These are phyloP conservation scores for Macadamia tetraphylla DNA, from an alignment of 164 flowering plant species.

Conservation along the genomic window DNA sequence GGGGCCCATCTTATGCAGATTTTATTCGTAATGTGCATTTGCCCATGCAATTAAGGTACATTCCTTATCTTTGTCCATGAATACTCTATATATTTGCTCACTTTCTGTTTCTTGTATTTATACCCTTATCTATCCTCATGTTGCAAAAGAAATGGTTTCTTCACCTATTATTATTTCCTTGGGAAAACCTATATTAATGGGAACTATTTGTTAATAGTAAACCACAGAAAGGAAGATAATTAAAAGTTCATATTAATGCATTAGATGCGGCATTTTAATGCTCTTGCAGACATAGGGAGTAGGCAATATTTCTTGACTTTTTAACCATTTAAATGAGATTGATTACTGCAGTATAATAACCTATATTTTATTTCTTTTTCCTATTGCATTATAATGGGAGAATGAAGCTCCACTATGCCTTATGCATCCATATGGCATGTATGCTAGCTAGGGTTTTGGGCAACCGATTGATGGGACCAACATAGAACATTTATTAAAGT, in stretches of 20 bases:
- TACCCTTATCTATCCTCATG: not conserved
- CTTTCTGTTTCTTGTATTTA: not conserved
- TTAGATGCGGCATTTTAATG: not conserved
- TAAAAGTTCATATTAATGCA: not conserved
- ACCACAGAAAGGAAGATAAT: too few relatives aligned
- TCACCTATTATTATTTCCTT: too few relatives aligned
- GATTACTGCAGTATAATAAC: not conserved
- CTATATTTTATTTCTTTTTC: not conserved
- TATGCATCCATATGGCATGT: not conserved
- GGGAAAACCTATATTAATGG: too few relatives aligned
- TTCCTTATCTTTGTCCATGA: not conserved
- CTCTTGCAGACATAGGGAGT: not conserved
- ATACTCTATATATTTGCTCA: not conserved
- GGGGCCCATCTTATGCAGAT: slow-evolving; percentile 94
- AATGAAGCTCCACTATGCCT: too few relatives aligned
- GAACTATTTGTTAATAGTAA: too few relatives aligned
- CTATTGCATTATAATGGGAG: too few relatives aligned
- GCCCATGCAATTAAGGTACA: slow-evolving; percentile 91
- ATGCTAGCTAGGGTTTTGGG: too few relatives aligned
- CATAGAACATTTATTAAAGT: not conserved
- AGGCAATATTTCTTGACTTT: too few relatives aligned
- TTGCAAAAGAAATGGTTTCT: not conserved
- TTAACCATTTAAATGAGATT: too few relatives aligned
- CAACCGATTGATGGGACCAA: too few relatives aligned
- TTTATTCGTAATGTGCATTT: slow-evolving; percentile 79